These are phyloP conservation scores for Sophora flavescens DNA, from an alignment of 306 rosid species.

Conservation along the genomic window DNA sequence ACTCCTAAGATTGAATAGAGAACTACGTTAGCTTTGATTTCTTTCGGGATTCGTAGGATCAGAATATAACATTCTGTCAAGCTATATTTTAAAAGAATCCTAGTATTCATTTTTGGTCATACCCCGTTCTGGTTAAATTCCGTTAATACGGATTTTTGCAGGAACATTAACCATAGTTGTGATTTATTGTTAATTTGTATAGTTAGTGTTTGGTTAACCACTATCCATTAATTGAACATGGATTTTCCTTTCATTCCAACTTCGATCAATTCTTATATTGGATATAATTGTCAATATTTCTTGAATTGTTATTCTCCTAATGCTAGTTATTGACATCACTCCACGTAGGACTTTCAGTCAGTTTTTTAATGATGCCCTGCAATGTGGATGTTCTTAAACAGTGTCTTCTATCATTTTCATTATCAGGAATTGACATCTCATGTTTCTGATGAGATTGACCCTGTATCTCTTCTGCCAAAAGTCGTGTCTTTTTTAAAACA, in stretches of 20 bases:
- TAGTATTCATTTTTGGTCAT: no score
- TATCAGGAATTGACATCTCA: slow-evolving; percentile 89
- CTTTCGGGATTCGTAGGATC: no score
- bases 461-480: slow-evolving; percentile 87
- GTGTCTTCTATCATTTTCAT: slow-evolving; percentile 40
- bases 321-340: slow-evolving; percentile 11
- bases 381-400: slow-evolving; percentile 32
- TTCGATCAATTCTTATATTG: slow-evolving; percentile 10
- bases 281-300: neutral
- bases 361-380: slow-evolving; percentile 16
- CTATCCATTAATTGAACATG: neutral
- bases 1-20: no score
- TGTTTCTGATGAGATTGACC: slow-evolving; percentile 85
- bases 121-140: no score
- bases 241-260: slow-evolving; percentile 24
- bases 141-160: no score
- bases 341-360: slow-evolving; percentile 2
- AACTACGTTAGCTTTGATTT: no score
- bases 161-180: neutral
- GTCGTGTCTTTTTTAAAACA: slow-evolving; percentile 94
- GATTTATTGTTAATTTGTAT: neutral
- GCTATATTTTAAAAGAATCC: no score
- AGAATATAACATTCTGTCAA: no score
- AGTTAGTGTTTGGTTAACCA: neutral
- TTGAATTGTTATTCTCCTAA: slow-evolving; percentile 31